Base-by-base conservation (phyloP, 805 yeast genomes). In the Yarrowia sp. region DNA sequence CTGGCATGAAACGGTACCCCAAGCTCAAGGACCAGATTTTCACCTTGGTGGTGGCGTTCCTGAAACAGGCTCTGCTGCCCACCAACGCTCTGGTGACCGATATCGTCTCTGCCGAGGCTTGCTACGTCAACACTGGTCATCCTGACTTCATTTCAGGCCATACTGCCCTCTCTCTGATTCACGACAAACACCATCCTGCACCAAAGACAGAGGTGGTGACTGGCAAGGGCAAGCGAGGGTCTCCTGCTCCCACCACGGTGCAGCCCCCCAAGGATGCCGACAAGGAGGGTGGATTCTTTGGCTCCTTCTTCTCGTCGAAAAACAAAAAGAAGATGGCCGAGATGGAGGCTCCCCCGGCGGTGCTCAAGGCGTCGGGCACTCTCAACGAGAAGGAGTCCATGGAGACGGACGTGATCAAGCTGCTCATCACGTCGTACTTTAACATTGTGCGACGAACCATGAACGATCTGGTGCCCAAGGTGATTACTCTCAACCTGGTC, bases 331-430 rank as follows among this genome's bases (percentile, higher is more conserved):
- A 96, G 76, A 81, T 92, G 69, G 97, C 95, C 33, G 87, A 91
- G 11, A 88, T 93, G 90, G 98, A 93, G 76, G 91, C 98, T 3
- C 99, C 99, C 55, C 99, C 99, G 42, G 85, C 96, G 35, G 92
- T 90, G 3, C 84, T 93, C 74, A 87, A 91, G 74, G 98, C 98
- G 7, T 85, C 92, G 15, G 98, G 98, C 61, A 81, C 83, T 65
- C 85, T 95, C 96, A 86, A 92, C 14, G 98, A 95, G 74, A 86
- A 97, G 70, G 99, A 95, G 79, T 85, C 92, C 38, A 86, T 90
- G 83, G 99, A 95, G 77, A 95, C 98, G 1, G 98, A 93, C 74
- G 98, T 93, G 43, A 92, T 95, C 74, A 93, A 92, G 79, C 83
- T 93, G 68, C 83, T 95, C 74, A 93, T 95, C 69, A 84, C 87